These are phyloP conservation scores for Ophiosphaerella narmari DNA, from an alignment of 2,329 filamentous ascomycete species.

Conservation along the genomic window DNA sequence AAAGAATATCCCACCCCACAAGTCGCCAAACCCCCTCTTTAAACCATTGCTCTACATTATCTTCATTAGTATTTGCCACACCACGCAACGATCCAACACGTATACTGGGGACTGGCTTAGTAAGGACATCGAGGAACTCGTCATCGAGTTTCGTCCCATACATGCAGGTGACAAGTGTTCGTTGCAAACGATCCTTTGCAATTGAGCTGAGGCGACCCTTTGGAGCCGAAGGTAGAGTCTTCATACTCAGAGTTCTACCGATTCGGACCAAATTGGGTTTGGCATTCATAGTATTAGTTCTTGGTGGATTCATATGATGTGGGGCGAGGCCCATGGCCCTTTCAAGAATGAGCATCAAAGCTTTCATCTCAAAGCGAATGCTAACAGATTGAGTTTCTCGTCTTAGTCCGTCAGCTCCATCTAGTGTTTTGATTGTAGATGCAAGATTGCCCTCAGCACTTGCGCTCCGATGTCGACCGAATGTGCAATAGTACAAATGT, in stretches of 20 bases:
- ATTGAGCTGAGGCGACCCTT: slow-evolving; percentile 41
- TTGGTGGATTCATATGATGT: slow-evolving; percentile 37
- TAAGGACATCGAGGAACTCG: slow-evolving; percentile 49
- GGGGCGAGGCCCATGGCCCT: slow-evolving; percentile 47
- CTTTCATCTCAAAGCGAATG: slow-evolving; percentile 45
- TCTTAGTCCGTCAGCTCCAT: slow-evolving; percentile 2
- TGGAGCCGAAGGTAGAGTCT: slow-evolving; percentile 24
- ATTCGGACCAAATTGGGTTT: slow-evolving; percentile 3
- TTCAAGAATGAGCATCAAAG: slow-evolving; percentile 49
- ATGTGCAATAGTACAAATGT: slow-evolving; percentile 46
- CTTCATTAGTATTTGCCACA: slow-evolving; percentile 45
- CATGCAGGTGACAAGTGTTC: slow-evolving; percentile 51
- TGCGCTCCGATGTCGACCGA: slow-evolving; percentile 38
- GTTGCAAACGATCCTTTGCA: slow-evolving; percentile 51
- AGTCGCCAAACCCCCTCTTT: slow-evolving; percentile 61
- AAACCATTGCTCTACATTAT: slow-evolving; percentile 58
- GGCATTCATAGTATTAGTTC: slow-evolving; percentile 4
- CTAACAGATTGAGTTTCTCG: slow-evolving; percentile 27
- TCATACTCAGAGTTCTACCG: slow-evolving; percentile 33
- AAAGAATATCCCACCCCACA: slow-evolving; percentile 61
- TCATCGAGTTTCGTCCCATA: slow-evolving; percentile 47
- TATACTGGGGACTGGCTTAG: slow-evolving; percentile 41
- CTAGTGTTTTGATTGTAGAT: slow-evolving; percentile 8
- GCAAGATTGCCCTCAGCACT: slow-evolving; percentile 36
- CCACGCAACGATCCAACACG: slow-evolving; percentile 26